Evolutionary conservation across 495 filamentous ascomycete genomes (phyloP).

Genomic region (Neurospora sp.): DNA sequence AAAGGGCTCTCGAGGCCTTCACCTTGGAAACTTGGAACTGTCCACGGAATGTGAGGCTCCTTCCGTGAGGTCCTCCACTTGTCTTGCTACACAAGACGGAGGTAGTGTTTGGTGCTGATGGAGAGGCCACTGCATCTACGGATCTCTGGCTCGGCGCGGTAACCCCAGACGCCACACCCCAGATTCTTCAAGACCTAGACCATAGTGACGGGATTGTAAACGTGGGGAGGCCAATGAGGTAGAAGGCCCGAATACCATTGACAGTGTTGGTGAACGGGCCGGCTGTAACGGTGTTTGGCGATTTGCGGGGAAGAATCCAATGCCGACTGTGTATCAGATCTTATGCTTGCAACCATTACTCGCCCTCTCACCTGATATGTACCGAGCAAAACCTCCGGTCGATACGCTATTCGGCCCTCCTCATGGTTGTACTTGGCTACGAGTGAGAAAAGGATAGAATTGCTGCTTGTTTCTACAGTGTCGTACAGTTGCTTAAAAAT

Average conservation of each 20-base stretch:
- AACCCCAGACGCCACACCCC: neutral
- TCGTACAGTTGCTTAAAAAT: neutral
- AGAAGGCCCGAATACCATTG: constrained; percentile 6
- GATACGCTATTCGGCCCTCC: neutral
- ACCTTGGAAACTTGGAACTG: neutral
- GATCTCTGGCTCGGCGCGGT: neutral
- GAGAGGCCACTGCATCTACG: neutral
- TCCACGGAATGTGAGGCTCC: neutral
- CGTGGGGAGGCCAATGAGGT: neutral
- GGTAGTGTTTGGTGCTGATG: neutral
- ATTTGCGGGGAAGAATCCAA: neutral
- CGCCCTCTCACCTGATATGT: neutral
- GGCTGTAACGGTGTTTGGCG: neutral
- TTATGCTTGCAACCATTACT: neutral
- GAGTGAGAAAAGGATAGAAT: neutral
- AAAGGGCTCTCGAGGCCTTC: neutral
- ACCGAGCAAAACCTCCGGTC: neutral
- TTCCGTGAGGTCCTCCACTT: neutral
- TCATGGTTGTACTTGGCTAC: neutral
- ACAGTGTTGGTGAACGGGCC: neutral
- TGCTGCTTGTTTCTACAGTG: neutral
- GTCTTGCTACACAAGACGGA: neutral
- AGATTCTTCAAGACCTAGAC: neutral
- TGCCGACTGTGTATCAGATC: neutral
- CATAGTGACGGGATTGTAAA: neutral